Evolutionary conservation across 768 basidiomycete species (phyloP).

Genomic region (Boletus barrowsii): DNA sequence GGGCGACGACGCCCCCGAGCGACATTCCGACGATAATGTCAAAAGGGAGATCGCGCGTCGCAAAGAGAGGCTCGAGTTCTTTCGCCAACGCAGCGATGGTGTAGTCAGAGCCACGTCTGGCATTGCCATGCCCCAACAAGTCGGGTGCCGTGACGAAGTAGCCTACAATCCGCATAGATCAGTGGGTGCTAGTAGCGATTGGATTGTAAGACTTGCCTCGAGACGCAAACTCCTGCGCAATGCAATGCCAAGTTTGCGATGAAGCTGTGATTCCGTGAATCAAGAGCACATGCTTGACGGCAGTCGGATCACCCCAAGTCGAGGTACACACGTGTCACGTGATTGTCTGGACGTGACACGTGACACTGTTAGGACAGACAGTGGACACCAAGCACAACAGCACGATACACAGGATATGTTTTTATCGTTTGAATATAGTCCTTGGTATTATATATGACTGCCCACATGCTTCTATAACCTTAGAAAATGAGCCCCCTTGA

Average conservation of each 20-base stretch:
- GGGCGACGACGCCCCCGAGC: constrained; percentile 16
- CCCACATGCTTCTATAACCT: too few species aligned
- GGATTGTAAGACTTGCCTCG: constrained; percentile 6
- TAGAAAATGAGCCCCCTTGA: too few species aligned
- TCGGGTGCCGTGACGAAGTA: constrained; percentile 25
- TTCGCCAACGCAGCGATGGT: constrained; percentile 11
- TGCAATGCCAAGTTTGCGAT: constrained; percentile 13
- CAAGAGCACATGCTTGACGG: constrained; percentile 17
- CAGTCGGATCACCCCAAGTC: constrained; percentile 18
- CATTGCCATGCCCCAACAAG: constrained; percentile 19
- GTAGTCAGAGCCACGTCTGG: constrained; percentile 7
- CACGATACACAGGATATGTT: too few species aligned
- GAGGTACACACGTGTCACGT: constrained; percentile 9
- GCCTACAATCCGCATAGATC: constrained; percentile 11
- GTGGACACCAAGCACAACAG: too few species aligned
- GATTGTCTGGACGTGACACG: too few species aligned
- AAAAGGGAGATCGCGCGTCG: background rate
- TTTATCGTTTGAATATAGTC: too few species aligned
- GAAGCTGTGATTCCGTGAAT: constrained; percentile 19
- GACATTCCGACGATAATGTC: constrained; percentile 20
- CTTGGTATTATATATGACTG: too few species aligned
- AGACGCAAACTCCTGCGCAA: constrained; percentile 14
- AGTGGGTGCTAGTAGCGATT: background rate
- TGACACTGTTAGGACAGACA: too few species aligned
- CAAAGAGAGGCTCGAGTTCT: constrained; percentile 13